Evolutionary conservation across 345 rosid species (phyloP).

Genomic region (thale cress (Arabidopsis thaliana)): DNA sequence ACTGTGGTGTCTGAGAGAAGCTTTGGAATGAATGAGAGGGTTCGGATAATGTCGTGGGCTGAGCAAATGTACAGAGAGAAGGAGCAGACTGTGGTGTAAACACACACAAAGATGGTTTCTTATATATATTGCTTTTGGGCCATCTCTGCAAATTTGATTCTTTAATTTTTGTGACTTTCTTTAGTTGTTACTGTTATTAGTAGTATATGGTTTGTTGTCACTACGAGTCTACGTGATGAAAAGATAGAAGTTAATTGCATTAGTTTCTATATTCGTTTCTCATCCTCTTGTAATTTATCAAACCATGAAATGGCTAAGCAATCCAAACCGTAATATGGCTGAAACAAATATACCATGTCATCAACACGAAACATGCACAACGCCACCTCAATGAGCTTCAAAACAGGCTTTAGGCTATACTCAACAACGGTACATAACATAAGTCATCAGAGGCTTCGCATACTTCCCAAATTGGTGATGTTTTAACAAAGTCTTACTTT

Average conservation of each 20-base stretch:
- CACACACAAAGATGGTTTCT: conserved; percentile 2
- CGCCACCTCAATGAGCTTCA: background rate
- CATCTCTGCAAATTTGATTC: conserved; percentile 32
- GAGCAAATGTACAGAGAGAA: conserved; percentile 89
- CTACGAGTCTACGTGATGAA: background rate
- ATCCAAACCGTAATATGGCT: too few species aligned
- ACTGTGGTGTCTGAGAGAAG: conserved; percentile 29
- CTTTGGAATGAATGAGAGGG: conserved; percentile 42
- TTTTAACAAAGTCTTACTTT: too few species aligned
- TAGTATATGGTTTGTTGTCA: conserved; percentile 26
- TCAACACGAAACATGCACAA: too few species aligned
- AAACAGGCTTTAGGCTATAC: background rate
- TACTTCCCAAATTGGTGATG: too few species aligned
- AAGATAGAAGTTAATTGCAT: too few species aligned
- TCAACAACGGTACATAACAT: background rate
- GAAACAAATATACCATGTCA: too few species aligned
- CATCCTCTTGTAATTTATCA: too few species aligned
- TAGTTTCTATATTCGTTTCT: too few species aligned
- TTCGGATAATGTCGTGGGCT: conserved; percentile 52
- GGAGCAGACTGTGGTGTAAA: conserved; percentile 87
- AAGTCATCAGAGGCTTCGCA: too few species aligned
- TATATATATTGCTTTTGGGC: background rate
- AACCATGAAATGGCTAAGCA: too few species aligned
- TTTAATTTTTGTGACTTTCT: conserved; percentile 33
- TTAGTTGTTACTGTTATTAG: conserved; percentile 2